phyloP scores from a whole-genome alignment of 2,329 filamentous ascomycete genomes.

The Clathrospora elynae region DNA sequence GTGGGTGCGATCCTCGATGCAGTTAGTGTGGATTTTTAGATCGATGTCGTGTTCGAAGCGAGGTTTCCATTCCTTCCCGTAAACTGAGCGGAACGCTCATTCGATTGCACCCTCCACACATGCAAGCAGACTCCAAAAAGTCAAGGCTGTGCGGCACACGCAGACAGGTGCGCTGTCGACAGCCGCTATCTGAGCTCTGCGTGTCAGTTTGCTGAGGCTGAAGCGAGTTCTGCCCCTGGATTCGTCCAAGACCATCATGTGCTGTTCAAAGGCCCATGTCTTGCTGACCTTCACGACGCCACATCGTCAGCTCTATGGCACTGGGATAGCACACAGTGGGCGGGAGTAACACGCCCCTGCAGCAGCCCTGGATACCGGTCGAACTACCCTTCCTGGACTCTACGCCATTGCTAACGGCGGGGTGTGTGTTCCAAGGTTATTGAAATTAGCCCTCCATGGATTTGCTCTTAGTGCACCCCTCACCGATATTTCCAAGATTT shows the following conservation, averaged over 20 bases:
- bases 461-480: conserved; percentile 28
- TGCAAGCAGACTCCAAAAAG: conserved; percentile 18
- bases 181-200: conserved; percentile 12
- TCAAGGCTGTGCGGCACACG: conserved; percentile 7
- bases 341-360: conserved; percentile 29
- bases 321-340: conserved; percentile 19
- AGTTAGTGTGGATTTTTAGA: conserved; percentile 26
- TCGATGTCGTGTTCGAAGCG: conserved; percentile 34
- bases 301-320: conserved; percentile 21
- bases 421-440: conserved; percentile 31
- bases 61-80: too few species aligned
- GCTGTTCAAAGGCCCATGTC: conserved; percentile 20
- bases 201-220: conserved; percentile 16
- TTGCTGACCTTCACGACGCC: conserved; percentile 33
- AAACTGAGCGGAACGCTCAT: too few species aligned
- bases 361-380: conserved; percentile 31
- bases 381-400: conserved; percentile 35
- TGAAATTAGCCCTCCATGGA: conserved; percentile 34
- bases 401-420: conserved; percentile 33
- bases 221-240: conserved; percentile 16
- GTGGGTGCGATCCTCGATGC: conserved; percentile 25
- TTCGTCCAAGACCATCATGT: conserved; percentile 16
- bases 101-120: conserved; percentile 20
- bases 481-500: conserved; percentile 41
- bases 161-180: conserved; percentile 14